A percentile compares a stretch with the other conserved stretches of the same genome.
Evolutionary conservation across 2,329 filamentous ascomycete genomes (phyloP).

Genomic region (Fusarium sp.): DNA sequence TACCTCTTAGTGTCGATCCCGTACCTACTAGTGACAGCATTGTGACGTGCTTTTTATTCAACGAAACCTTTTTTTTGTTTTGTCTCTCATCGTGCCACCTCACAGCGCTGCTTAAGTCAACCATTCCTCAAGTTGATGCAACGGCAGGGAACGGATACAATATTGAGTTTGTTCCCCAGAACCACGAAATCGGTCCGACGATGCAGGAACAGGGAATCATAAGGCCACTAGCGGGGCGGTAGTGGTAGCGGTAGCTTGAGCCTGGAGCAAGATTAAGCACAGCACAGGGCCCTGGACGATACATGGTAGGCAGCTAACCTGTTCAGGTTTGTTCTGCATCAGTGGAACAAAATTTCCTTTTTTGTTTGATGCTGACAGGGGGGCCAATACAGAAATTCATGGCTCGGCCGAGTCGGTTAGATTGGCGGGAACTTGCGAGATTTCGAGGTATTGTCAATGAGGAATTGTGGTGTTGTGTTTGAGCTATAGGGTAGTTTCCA

Average conservation of each 20-base stretch:
- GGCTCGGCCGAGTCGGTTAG: slow-evolving; percentile 23
- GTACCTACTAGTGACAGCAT: slow-evolving; percentile 2
- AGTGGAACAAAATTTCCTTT: slow-evolving; percentile 13
- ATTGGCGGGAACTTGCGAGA: neutral
- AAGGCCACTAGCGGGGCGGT: slow-evolving; percentile 16
- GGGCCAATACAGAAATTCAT: neutral
- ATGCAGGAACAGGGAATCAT: slow-evolving; percentile 43
- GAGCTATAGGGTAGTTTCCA: too few species aligned
- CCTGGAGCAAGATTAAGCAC: slow-evolving; percentile 20
- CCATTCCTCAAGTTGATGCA: slow-evolving; percentile 6
- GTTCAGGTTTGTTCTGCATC: slow-evolving; percentile 8
- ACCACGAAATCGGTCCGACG: slow-evolving; percentile 14
- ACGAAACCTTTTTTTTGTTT: too few species aligned
- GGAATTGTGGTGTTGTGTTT: too few species aligned
- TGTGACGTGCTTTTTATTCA: slow-evolving; percentile 10
- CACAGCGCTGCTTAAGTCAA: neutral
- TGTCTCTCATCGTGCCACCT: neutral
- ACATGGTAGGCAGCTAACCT: slow-evolving; percentile 14
- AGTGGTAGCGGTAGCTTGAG: slow-evolving; percentile 2
- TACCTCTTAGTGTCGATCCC: neutral
- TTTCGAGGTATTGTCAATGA: neutral
- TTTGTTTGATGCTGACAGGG: slow-evolving; percentile 4
- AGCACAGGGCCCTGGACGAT: neutral
- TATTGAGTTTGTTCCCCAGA: slow-evolving; percentile 8
- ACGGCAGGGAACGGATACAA: slow-evolving; percentile 15